Evolutionary conservation across 2,329 filamentous ascomycete genomes (phyloP), one percentile per base, ranked within the genome.

Genomic region (Colletotrichum tropicale): DNA sequence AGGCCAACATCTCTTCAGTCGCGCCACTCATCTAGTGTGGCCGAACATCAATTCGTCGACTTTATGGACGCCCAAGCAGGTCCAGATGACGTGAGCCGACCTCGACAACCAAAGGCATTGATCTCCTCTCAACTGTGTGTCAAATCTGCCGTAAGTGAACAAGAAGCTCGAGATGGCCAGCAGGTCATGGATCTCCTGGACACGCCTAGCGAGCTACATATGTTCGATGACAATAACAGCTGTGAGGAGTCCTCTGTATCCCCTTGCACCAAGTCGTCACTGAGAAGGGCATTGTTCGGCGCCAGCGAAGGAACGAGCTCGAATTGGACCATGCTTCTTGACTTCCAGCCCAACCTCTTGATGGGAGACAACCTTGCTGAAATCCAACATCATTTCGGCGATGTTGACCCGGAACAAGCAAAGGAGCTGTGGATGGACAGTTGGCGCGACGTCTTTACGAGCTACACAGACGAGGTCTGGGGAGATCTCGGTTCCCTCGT

Each of bases 401-500:
- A 84, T 8, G 75, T 78, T 4, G 84, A 89, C 75, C 55, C 80
- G 0, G 78, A 80, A 6, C 84, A 86, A 73, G 86, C 86, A 26
- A 86, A 83, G 79, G 79, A 84, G 62, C 78, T 83, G 18, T 92
- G 90, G 90, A 81, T 90, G 15, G 83, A 85, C 43, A 87, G 91
- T 78, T 93, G 91, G 91, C 86, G 87, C 38, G 85, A 86, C 56
- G 90, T 92, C 9, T 84, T 93, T 28, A 88, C 85, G 3, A 84
- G 86, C 38, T 93, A 93, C 78, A 88, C 88, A 0, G 91, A 94
- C 80, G 90, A 94, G 71, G 92, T 94, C 28, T 94, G 93, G 93
- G 93, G 93, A 24, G 91, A 91, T 72, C 82, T 94, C 24, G 83
- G 87, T 34, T 87, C 89, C 5, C 84, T 93, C 38, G 88, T 92